Evolutionary conservation across 805 yeast species (phyloP).

Genomic region (Suhomyces prunicola): DNA sequence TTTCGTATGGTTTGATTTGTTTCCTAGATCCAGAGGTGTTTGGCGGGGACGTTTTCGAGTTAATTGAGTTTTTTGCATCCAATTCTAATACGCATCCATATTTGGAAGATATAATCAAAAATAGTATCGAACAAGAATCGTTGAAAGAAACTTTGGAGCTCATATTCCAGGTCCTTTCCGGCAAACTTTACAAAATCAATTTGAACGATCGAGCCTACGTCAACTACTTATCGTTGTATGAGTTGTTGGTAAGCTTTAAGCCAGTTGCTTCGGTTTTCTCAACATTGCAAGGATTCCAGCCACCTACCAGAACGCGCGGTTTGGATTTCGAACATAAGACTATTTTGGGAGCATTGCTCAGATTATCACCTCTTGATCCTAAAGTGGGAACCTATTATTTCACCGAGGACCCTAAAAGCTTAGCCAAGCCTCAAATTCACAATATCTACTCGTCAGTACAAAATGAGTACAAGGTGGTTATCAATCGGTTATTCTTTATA

Average conservation of each 20-base stretch:
- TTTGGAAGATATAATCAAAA: conserved; percentile 51
- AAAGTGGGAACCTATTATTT: conserved; percentile 49
- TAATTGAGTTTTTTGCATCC: conserved; percentile 21
- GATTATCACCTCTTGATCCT: conserved; percentile 68
- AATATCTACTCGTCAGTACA: conserved; percentile 59
- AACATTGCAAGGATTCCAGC: conserved; percentile 52
- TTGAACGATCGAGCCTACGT: conserved; percentile 52
- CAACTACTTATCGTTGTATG: conserved; percentile 52
- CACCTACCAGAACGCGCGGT: conserved; percentile 41
- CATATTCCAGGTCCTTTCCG: conserved; percentile 45
- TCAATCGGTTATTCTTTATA: conserved; percentile 66
- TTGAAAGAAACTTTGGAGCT: conserved; percentile 57
- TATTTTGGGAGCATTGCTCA: conserved; percentile 72
- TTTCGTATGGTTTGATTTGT: conserved; percentile 64
- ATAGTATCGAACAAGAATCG: conserved; percentile 66
- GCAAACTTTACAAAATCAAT: conserved; percentile 36
- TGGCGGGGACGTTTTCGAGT: conserved; percentile 32
- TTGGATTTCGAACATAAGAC: conserved; percentile 58
- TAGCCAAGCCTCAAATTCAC: conserved; percentile 38
- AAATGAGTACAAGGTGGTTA: conserved; percentile 55
- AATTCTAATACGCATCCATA: conserved; percentile 31
- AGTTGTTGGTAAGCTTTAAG: conserved; percentile 56
- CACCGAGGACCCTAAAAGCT: conserved; percentile 17
- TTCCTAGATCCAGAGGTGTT: conserved; percentile 70
- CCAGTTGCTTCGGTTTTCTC: conserved; percentile 60